Conservation (phyloP, 306 rosid genomes). For the Fragaria ananassa region DNA sequence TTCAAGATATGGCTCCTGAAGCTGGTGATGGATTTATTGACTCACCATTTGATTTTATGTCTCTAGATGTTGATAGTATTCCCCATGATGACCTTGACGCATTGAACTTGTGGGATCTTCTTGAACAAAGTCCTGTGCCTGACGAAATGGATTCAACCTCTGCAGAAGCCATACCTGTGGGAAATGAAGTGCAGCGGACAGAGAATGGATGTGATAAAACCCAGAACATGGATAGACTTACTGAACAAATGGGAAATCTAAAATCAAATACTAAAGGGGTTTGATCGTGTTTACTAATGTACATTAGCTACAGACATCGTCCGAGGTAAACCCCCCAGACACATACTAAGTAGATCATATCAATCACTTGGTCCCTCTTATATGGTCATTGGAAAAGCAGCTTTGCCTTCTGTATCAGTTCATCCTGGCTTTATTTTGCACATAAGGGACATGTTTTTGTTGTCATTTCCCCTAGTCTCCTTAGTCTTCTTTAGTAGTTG, state of each 20-base stretch:
- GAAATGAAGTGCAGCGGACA: conserved; percentile 47
- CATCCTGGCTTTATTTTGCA: conserved; percentile 26
- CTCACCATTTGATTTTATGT: conserved; percentile 44
- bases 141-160: conserved; percentile 48
- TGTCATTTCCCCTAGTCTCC: conserved; percentile 1
- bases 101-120: conserved; percentile 61
- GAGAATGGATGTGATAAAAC: conserved; percentile 67
- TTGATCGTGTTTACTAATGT: conserved; percentile 43
- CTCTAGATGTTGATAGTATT: conserved; percentile 54
- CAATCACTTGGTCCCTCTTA: conserved; percentile 20
- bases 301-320: conserved; percentile 29
- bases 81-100: conserved; percentile 68
- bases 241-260: conserved; percentile 89
- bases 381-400: conserved; percentile 24
- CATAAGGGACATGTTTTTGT: conserved; percentile 22
- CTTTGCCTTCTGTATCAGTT: conserved; percentile 23
- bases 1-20: conserved; percentile 43
- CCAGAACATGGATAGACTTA: conserved; percentile 67
- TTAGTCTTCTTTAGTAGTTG: neutral
- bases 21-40: conserved; percentile 46
- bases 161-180: conserved; percentile 36
- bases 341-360: conserved; percentile 20
- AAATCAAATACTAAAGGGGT: conserved; percentile 54
- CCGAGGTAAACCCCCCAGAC: conserved; percentile 32
- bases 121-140: conserved; percentile 45